phyloP scores from a whole-genome alignment of 176 grass and related monocot species.

The Panicum miliaceum region DNA sequence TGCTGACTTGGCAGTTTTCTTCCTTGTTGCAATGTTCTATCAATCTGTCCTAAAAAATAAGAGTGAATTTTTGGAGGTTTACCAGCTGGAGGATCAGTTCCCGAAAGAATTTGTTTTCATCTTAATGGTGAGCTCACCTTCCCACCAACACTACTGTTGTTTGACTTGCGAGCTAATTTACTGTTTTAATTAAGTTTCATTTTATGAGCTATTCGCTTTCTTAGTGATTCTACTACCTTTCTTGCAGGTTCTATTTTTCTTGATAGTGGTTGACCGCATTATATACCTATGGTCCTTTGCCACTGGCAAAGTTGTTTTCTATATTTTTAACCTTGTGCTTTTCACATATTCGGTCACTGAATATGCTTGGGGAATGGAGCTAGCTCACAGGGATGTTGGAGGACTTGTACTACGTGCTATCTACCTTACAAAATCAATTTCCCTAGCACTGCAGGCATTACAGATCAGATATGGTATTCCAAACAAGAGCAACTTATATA shows the following conservation, averaged over 20 bases:
- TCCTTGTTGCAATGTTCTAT: slow-evolving; percentile 91
- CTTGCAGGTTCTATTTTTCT: slow-evolving; percentile 94
- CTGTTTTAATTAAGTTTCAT: slow-evolving; percentile 29
- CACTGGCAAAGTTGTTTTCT: slow-evolving; percentile 88
- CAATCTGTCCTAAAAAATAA: slow-evolving; percentile 96
- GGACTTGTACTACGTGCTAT: slow-evolving; percentile 87
- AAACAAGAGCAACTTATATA: slow-evolving; percentile 91
- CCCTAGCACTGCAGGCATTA: slow-evolving; percentile 83
- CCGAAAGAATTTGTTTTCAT: slow-evolving; percentile 98
- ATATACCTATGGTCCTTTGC: slow-evolving; percentile 98
- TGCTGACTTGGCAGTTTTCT: slow-evolving; percentile 94
- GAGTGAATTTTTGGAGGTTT: slow-evolving; percentile 90
- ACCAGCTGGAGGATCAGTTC: slow-evolving; percentile 96
- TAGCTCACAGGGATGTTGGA: slow-evolving; percentile 77
- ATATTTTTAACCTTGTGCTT: slow-evolving; percentile 96
- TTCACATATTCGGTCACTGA: slow-evolving; percentile 96
- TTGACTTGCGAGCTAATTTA: slow-evolving; percentile 33
- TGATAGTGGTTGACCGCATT: slow-evolving; percentile 97
- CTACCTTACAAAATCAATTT: slow-evolving; percentile 94
- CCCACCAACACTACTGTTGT: slow-evolving; percentile 28
- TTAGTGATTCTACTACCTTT: slow-evolving; percentile 35
- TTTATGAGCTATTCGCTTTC: not conserved
- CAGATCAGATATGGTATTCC: slow-evolving; percentile 96
- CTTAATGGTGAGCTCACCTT: slow-evolving; percentile 71
- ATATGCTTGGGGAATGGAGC: slow-evolving; percentile 91